Conservation (phyloP, 306 rosid species). For the Rosa lucieae region DNA sequence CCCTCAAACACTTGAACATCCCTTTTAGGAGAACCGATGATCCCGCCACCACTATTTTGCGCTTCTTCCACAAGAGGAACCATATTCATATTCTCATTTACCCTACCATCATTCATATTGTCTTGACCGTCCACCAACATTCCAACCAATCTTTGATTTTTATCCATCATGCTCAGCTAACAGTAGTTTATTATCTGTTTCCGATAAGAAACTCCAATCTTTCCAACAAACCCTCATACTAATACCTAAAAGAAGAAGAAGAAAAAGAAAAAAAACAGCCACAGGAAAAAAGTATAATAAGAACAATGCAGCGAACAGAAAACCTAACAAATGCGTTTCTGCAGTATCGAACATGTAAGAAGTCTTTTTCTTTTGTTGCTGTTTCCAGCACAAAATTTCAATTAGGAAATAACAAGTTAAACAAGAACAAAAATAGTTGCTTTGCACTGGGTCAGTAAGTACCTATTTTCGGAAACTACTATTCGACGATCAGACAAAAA, state of each 20-base stretch:
- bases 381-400: neutral
- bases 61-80: constrained; percentile 55
- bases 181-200: constrained; percentile 8
- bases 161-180: constrained; percentile 27
- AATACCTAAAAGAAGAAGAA: too few relatives aligned
- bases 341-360: neutral
- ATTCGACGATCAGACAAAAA: neutral
- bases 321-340: neutral
- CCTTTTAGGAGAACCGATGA: constrained; percentile 49
- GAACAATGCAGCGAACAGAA: neutral
- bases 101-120: constrained; percentile 31
- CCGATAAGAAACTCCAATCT: neutral
- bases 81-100: constrained; percentile 51
- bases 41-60: constrained; percentile 41
- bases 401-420: neutral
- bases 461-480: constrained; percentile 2
- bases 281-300: neutral
- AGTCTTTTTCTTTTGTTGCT: neutral
- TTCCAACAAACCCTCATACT: constrained; percentile 1
- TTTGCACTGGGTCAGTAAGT: neutral
- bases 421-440: neutral
- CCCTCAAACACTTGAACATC: constrained; percentile 60
- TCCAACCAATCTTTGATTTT: constrained; percentile 21
- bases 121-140: constrained; percentile 29
- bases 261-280: neutral